phyloP scores from a whole-genome alignment of 73 alveolate genomes.

The Blepharisma stoltei region DNA sequence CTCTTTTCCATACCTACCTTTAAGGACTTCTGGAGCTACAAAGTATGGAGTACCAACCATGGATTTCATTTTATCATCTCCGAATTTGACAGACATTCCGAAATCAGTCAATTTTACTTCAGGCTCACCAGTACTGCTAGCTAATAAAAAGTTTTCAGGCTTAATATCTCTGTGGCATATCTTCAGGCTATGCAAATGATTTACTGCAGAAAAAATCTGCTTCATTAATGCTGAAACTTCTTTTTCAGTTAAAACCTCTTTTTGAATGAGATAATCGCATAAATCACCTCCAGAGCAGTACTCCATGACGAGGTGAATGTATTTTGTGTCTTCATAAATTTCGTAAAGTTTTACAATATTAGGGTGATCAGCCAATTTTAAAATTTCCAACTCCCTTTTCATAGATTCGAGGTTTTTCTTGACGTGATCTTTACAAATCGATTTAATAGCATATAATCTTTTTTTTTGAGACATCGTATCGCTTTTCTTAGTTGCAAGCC shows the following conservation, averaged over 20 bases:
- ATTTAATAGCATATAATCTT: slow-evolving; percentile 17
- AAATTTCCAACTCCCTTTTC: slow-evolving; percentile 50
- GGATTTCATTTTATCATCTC: slow-evolving; percentile 23
- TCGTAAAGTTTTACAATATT: slow-evolving; percentile 60
- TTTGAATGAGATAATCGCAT: slow-evolving; percentile 21
- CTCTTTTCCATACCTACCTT: slow-evolving; percentile 30
- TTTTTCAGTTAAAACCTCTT: slow-evolving; percentile 33
- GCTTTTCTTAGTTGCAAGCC: background rate
- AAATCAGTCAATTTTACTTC: slow-evolving; percentile 47
- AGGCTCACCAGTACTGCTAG: slow-evolving; percentile 31
- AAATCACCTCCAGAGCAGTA: slow-evolving; percentile 64
- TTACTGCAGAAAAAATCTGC: slow-evolving; percentile 54
- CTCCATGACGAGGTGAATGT: slow-evolving; percentile 55
- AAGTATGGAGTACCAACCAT: slow-evolving; percentile 31
- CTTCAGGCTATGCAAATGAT: slow-evolving; percentile 54
- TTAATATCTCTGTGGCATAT: slow-evolving; percentile 74
- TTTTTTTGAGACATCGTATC: background rate
- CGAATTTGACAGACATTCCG: slow-evolving; percentile 39
- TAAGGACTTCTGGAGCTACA: slow-evolving; percentile 32
- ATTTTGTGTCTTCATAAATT: slow-evolving; percentile 53
- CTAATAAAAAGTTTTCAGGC: slow-evolving; percentile 67
- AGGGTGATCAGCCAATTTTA: slow-evolving; percentile 56
- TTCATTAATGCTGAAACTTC: slow-evolving; percentile 13
- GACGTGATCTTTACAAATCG: slow-evolving; percentile 13
- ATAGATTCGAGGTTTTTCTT: background rate